phyloP scores from a whole-genome alignment of 2,329 filamentous ascomycete species.

The Penicillium sp. region DNA sequence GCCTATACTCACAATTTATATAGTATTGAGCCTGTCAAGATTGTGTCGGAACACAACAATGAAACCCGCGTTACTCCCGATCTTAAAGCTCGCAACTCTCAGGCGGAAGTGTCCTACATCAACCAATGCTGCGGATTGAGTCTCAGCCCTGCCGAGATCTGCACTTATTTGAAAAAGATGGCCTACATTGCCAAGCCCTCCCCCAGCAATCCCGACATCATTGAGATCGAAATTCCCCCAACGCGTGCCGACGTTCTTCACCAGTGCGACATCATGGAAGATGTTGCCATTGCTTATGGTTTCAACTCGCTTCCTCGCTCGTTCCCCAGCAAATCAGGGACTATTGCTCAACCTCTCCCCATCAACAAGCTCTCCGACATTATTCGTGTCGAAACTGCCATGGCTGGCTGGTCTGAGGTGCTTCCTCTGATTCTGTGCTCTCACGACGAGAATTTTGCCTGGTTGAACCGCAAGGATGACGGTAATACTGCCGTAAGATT shows the following conservation, averaged over 20 bases:
- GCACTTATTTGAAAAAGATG: constrained; percentile 80
- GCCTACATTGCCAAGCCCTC: constrained; percentile 76
- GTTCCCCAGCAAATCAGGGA: constrained; percentile 78
- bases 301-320: constrained; percentile 92
- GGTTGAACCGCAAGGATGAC: constrained; percentile 85
- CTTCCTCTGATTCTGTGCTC: constrained; percentile 95
- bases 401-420: constrained; percentile 94
- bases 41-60: constrained; percentile 85
- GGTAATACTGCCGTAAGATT: constrained; percentile 76
- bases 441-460: constrained; percentile 95
- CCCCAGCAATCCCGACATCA: constrained; percentile 58
- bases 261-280: constrained; percentile 98
- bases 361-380: constrained; percentile 96
- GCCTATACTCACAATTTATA: constrained; percentile 5
- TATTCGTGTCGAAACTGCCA: constrained; percentile 78
- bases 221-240: constrained; percentile 77
- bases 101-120: constrained; percentile 86
- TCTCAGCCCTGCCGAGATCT: constrained; percentile 68
- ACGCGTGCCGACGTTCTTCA: constrained; percentile 93
- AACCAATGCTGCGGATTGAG: constrained; percentile 84
- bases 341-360: constrained; percentile 75
- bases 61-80: constrained; percentile 75
- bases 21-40: constrained; percentile 79
- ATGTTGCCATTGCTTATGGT: constrained; percentile 91
- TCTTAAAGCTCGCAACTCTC: constrained; percentile 66